These are phyloP conservation scores for Xylaria sp. DNA, from an alignment of 2,329 filamentous ascomycete species.

Conservation along the genomic window DNA sequence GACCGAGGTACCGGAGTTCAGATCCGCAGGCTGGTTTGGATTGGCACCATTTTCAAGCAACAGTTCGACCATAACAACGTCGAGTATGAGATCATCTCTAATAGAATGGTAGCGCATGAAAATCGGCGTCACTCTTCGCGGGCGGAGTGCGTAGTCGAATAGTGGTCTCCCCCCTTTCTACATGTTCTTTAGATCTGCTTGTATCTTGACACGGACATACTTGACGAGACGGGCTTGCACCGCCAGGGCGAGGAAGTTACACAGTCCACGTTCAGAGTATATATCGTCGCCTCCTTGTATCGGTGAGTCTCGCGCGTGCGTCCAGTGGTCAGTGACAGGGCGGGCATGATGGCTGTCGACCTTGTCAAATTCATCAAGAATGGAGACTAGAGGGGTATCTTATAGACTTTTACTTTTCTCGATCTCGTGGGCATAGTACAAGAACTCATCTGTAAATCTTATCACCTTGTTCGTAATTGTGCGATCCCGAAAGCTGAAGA, in stretches of 20 bases:
- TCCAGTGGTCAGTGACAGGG: background rate
- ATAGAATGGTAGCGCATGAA: background rate
- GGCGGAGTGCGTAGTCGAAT: background rate
- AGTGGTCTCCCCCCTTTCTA: background rate
- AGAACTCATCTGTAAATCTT: background rate
- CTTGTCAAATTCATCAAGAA: background rate
- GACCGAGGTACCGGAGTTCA: background rate
- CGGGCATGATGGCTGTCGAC: background rate
- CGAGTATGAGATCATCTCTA: background rate
- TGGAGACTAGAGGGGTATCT: background rate
- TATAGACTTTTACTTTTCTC: background rate
- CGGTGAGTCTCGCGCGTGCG: background rate
- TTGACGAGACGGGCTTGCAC: background rate
- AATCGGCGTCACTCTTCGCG: background rate
- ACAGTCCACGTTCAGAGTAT: background rate
- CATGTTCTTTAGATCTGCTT: background rate
- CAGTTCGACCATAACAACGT: background rate
- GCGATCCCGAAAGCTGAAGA: too few relatives aligned
- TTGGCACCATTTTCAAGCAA: background rate
- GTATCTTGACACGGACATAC: background rate
- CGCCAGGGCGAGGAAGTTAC: background rate
- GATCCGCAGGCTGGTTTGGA: background rate
- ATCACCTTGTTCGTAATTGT: background rate
- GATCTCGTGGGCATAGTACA: conserved; percentile 3
- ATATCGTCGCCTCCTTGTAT: background rate